These are phyloP conservation scores for Raffaelea ambrosiae DNA, from an alignment of 2,329 filamentous ascomycete genomes.

Conservation along the genomic window DNA sequence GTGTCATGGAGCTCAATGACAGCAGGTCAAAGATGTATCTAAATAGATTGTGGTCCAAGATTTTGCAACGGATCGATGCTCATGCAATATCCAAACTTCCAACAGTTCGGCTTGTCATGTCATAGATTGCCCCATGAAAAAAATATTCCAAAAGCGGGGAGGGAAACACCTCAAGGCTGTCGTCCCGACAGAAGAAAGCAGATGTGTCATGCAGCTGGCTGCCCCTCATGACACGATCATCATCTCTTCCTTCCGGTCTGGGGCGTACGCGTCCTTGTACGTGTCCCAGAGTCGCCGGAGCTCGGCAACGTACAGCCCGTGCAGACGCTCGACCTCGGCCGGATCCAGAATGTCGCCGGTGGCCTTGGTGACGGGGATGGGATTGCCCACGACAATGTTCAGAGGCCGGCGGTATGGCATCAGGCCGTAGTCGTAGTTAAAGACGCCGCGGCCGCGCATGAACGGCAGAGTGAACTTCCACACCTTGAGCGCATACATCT, in stretches of 20 bases:
- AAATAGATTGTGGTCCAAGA: no score
- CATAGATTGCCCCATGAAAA: no score
- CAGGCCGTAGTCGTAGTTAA: constrained; percentile 95
- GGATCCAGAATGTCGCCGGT: constrained; percentile 52
- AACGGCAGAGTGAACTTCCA: constrained; percentile 91
- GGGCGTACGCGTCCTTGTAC: constrained; percentile 70
- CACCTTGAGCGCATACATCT: constrained; percentile 74
- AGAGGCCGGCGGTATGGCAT: constrained; percentile 87
- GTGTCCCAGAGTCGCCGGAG: constrained; percentile 64
- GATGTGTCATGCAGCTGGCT: background rate
- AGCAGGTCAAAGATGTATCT: no score
- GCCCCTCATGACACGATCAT: constrained; percentile 40
- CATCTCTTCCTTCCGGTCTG: constrained; percentile 54
- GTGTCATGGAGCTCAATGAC: no score
- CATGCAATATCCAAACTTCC: no score
- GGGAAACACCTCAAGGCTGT: no score
- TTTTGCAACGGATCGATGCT: no score
- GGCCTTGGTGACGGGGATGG: constrained; percentile 59
- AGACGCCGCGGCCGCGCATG: constrained; percentile 83
- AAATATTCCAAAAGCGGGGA: no score
- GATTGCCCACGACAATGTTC: constrained; percentile 81
- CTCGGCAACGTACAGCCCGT: constrained; percentile 70
- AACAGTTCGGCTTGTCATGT: no score
- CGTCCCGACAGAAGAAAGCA: no score
- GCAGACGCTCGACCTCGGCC: constrained; percentile 71